Evolutionary conservation across 345 rosid genomes (phyloP).

Genomic region (Melastoma malabathricum): DNA sequence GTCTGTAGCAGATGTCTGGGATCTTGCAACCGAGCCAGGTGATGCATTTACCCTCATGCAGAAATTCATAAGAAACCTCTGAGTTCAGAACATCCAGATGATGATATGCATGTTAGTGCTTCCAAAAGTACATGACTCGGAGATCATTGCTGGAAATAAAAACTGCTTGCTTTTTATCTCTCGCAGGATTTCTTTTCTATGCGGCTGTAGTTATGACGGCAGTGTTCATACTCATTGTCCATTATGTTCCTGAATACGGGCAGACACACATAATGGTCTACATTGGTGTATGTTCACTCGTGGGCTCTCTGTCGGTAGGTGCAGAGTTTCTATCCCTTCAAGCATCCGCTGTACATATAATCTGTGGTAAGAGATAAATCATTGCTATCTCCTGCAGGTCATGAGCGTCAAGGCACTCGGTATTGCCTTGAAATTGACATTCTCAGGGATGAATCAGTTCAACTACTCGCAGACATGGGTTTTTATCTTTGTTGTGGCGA

Average conservation of each 20-base stretch:
- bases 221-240: constrained; percentile 51
- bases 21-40: constrained; percentile 99
- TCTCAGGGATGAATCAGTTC: constrained; percentile 59
- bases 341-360: background rate
- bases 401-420: constrained; percentile 80
- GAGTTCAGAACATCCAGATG: background rate
- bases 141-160: background rate
- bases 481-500: constrained; percentile 43
- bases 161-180: constrained; percentile 3
- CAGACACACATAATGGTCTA: constrained; percentile 97
- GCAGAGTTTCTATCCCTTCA: background rate
- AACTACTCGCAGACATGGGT: constrained; percentile 63
- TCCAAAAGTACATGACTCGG: constrained; percentile 1
- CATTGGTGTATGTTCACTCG: constrained; percentile 86
- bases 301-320: constrained; percentile 93
- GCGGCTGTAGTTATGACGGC: constrained; percentile 63
- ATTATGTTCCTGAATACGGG: constrained; percentile 65
- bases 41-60: background rate
- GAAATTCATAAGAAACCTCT: background rate
- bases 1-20: constrained; percentile 88
- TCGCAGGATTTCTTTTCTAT: constrained; percentile 83
- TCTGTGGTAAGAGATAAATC: background rate
- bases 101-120: background rate
- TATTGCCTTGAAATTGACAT: constrained; percentile 60
- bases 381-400: constrained; percentile 27